Evolutionary conservation across 2,329 filamentous ascomycete genomes (phyloP).

Genomic region (Trichoderma citrinoviride): DNA sequence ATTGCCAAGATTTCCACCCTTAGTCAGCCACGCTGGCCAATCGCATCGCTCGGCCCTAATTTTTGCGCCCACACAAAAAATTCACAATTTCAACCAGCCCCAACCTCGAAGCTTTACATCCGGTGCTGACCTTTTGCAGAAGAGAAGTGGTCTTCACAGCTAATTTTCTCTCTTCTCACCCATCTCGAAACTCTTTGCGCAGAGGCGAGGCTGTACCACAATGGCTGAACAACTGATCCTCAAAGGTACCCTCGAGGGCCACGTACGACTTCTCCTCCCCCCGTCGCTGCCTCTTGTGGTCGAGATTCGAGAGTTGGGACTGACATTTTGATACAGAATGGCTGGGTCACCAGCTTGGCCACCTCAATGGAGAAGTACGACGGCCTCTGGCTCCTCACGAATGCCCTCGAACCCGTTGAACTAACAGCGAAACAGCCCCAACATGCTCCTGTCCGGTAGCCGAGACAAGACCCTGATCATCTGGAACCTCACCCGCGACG

Average conservation of each 20-base stretch:
- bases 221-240: conserved; percentile 96
- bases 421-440: conserved; percentile 62
- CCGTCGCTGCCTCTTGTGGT: conserved; percentile 22
- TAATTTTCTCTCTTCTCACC: conserved; percentile 38
- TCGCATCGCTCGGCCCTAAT: conserved; percentile 42
- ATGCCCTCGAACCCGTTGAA: background rate
- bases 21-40: background rate
- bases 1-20: conserved; percentile 5
- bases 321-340: conserved; percentile 57
- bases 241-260: conserved; percentile 96
- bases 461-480: conserved; percentile 99
- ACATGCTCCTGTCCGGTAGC: conserved; percentile 97
- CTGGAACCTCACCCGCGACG: conserved; percentile 99
- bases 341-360: conserved; percentile 98
- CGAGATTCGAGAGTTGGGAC: conserved; percentile 21
- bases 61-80: conserved; percentile 51
- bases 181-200: conserved; percentile 35
- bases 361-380: conserved; percentile 98
- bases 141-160: conserved; percentile 31
- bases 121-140: conserved; percentile 28
- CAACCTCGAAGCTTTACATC: conserved; percentile 22
- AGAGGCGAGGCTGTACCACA: conserved; percentile 46
- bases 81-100: conserved; percentile 39
- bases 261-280: conserved; percentile 56
- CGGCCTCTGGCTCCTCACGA: background rate